These are phyloP conservation scores for carrot (Daucus carota) DNA, from an alignment of 129 eudicot species.

Conservation along the genomic window DH1_v3.0 NC_030388.2:31087001-31087500, in stretches of 20 bases:
- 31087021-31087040: no score
- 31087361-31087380: not conserved
- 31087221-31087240: not conserved
- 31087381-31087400: not conserved
- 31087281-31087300: constrained; percentile 26
- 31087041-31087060: no score
- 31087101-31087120: no score
- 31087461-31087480: constrained; percentile 6
- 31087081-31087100: no score
- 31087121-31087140: no score
- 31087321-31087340: constrained; percentile 26
- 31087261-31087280: not conserved
- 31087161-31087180: no score
- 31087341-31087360: constrained; percentile 29
- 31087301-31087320: constrained; percentile 27
- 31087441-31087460: constrained; percentile 12
- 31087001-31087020: no score
- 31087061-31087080: no score
- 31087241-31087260: not conserved
- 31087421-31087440: not conserved
- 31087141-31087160: no score
- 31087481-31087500: not conserved
- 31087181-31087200: not conserved
- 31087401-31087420: not conserved
- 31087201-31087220: not conserved